Percentiles rank a stretch among this genome's conserved stretches.
phyloP scores from a whole-genome alignment of 1,284 basidiomycete genomes.

The Apiotrichum akiyoshidainum region DNA sequence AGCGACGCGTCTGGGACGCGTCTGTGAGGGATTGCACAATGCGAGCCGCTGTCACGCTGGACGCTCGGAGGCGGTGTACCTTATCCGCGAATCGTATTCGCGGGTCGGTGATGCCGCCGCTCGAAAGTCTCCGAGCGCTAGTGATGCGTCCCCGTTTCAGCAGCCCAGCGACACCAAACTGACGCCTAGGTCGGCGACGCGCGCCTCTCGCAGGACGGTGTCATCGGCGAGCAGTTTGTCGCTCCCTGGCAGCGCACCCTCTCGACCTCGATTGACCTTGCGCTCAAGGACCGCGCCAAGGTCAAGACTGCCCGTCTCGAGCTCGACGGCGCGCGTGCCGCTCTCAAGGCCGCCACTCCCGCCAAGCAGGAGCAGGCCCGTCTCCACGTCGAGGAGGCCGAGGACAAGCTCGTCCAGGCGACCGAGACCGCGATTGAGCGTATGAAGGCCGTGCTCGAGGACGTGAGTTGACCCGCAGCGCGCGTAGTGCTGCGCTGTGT shows the following conservation, averaged over 20 bases:
- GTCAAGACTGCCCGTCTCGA: constrained; percentile 77
- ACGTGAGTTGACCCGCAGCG: constrained; percentile 69
- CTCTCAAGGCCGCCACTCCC: constrained; percentile 68
- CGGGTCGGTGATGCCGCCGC: no score
- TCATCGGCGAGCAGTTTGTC: constrained; percentile 72
- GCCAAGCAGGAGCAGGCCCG: constrained; percentile 82
- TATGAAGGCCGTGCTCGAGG: constrained; percentile 97
- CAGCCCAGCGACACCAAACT: not conserved
- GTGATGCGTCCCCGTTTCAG: no score
- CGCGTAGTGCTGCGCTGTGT: no score
- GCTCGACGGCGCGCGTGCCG: constrained; percentile 65
- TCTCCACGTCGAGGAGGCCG: constrained; percentile 84
- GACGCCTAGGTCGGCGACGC: constrained; percentile 66
- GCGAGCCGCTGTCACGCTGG: no score
- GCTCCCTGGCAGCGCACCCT: constrained; percentile 89
- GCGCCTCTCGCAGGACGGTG: constrained; percentile 74
- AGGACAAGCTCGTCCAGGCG: constrained; percentile 93
- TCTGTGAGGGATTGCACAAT: no score
- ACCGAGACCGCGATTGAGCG: constrained; percentile 96
- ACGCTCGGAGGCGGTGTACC: no score
- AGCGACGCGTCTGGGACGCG: not conserved
- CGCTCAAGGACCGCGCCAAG: constrained; percentile 85
- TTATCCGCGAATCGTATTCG: not conserved
- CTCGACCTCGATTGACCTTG: constrained; percentile 73
- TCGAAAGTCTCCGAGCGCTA: no score